Base-by-base conservation (phyloP, 2,329 filamentous ascomycete species). In the Orbilia javanica region DNA sequence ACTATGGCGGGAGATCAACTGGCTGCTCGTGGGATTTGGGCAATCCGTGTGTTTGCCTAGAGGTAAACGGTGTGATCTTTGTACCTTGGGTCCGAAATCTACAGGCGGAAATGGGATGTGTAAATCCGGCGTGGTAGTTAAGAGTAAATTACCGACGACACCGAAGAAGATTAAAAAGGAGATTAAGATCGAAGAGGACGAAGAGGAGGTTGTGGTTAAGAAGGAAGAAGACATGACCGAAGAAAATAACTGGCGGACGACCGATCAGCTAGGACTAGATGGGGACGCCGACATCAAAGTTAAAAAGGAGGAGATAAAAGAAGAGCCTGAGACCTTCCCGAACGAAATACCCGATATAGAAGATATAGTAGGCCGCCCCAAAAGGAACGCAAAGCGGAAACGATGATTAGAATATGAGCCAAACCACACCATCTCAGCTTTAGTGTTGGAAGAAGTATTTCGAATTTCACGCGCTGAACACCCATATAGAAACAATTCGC, bases 1-100 rank as follows among this genome's bases (percentile, higher is more conserved):
- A 63, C 90, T 89, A 82, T 97, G 94, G 94, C 92, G 93, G 84
- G 93, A 97, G 84, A 96, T 97, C 83, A 97, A 97, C 84, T 90
- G 91, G 85, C 85, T 97, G 84, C 87, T 97, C 44, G 94, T 97
- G 34, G 94, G 94, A 0, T 87, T 97, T 79, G 94, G 94, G 0
- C 94, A 97, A 87, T 93, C 90, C 0, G 90, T 96, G 22, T 97
- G 94, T 83, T 85, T 93, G 79, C 93, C 94, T 0, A 89, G 95
- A 0, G 93, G 92, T 0, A 87, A 91, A 79, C 89, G 88, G 81
- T 99, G 96, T 84, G 94, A 93, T 18, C 91, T 96, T 60, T 99
- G 96, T 85, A 91, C 92, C 80, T 85, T 98, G 60, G 93, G 75
- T 0, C 75, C 75, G 7, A 79, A 79, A 63, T 69, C 75, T 5